phyloP scores from a whole-genome alignment of 768 basidiomycete genomes.

The Boletus sp. region DNA sequence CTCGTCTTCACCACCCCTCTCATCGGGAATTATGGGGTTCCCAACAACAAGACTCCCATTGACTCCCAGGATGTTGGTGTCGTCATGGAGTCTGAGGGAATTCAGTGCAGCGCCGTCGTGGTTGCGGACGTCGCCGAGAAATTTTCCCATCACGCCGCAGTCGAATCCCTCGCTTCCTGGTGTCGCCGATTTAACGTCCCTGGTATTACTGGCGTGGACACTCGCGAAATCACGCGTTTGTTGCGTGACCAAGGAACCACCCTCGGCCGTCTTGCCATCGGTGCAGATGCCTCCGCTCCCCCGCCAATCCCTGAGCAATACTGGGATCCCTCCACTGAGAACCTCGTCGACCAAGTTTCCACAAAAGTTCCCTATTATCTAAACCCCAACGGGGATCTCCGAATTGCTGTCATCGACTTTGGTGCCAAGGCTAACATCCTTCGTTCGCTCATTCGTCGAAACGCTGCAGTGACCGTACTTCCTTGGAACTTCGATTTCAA shows the following conservation, averaged over 20 bases:
- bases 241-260: slow-evolving; percentile 97
- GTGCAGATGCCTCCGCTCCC: slow-evolving; percentile 59
- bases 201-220: slow-evolving; percentile 95
- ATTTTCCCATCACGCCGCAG: slow-evolving; percentile 91
- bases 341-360: slow-evolving; percentile 91
- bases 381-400: slow-evolving; percentile 83
- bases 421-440: slow-evolving; percentile 97
- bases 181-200: slow-evolving; percentile 87
- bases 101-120: slow-evolving; percentile 90
- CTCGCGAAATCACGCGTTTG: slow-evolving; percentile 90
- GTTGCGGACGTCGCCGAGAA: slow-evolving; percentile 94
- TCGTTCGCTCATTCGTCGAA: slow-evolving; percentile 86
- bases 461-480: slow-evolving; percentile 89
- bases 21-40: slow-evolving; percentile 98
- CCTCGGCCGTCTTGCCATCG: slow-evolving; percentile 85
- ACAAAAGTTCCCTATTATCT: slow-evolving; percentile 80
- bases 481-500: slow-evolving; percentile 99
- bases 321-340: slow-evolving; percentile 90
- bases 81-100: slow-evolving; percentile 80
- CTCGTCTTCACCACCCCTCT: slow-evolving; percentile 98
- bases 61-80: slow-evolving; percentile 81
- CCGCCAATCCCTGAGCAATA: slow-evolving; percentile 68
- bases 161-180: slow-evolving; percentile 92
- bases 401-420: slow-evolving; percentile 95
- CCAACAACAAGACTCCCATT: slow-evolving; percentile 67